A percentile compares a stretch with the other conserved stretches of the same genome.
phyloP scores from a whole-genome alignment of 257 asterid species.

The Solanum tacnaense region DNA sequence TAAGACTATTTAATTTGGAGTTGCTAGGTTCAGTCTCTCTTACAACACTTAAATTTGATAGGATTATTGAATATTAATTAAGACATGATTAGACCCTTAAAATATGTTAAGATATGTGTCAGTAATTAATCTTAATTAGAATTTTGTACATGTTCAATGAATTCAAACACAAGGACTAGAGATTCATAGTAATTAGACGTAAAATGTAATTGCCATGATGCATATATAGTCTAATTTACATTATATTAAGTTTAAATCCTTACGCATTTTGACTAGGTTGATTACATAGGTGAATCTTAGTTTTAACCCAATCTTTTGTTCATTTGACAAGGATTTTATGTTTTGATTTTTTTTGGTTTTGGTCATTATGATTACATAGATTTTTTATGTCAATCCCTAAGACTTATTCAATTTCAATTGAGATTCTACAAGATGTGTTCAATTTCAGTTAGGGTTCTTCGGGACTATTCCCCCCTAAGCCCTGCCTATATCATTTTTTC shows the following conservation, averaged over 20 bases:
- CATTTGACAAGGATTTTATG: neutral
- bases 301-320: neutral
- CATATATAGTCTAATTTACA: neutral
- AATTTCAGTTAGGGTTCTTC: neutral
- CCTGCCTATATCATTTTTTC: neutral
- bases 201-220: neutral
- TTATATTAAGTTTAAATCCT: neutral
- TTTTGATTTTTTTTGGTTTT: neutral
- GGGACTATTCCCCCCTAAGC: neutral
- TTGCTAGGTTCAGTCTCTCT: neutral
- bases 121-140: neutral
- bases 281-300: neutral
- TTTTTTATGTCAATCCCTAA: too few species aligned
- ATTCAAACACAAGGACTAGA: neutral
- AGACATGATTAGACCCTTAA: neutral
- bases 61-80: neutral
- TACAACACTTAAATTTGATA: conserved; percentile 6
- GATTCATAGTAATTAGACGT: neutral
- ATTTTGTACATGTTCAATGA: neutral
- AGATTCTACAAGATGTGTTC: neutral
- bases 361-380: neutral
- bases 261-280: neutral
- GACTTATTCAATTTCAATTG: too few species aligned
- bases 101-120: neutral
- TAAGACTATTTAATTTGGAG: neutral